Percentiles rank a stretch among this genome's conserved stretches.
Evolutionary conservation across 495 filamentous ascomycete species (phyloP).

Genomic region (Annulohypoxylon nitens): DNA sequence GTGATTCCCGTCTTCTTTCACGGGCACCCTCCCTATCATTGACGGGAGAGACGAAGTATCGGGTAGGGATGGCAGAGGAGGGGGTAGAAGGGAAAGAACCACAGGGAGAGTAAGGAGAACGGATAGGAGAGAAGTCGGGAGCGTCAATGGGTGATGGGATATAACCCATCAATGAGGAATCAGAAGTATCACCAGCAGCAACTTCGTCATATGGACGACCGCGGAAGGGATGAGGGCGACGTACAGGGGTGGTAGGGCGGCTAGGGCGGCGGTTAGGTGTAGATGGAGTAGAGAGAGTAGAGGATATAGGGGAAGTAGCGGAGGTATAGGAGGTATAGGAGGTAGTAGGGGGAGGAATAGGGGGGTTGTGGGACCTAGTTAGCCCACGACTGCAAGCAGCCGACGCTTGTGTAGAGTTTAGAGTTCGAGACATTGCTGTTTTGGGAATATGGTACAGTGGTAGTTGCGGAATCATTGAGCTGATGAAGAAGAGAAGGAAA

Average conservation of each 20-base stretch:
- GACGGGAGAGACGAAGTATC: slow-evolving; percentile 22
- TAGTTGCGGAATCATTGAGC: slow-evolving; percentile 18
- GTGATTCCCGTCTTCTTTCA: slow-evolving; percentile 39
- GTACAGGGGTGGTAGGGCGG: background rate
- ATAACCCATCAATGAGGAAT: slow-evolving; percentile 8
- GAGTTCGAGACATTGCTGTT: slow-evolving; percentile 24
- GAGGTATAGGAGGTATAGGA: slow-evolving; percentile 32
- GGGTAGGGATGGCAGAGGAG: slow-evolving; percentile 8
- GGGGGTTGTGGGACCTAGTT: slow-evolving; percentile 41
- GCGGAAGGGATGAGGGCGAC: background rate
- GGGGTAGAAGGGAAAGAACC: slow-evolving; percentile 40
- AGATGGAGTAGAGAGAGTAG: slow-evolving; percentile 22
- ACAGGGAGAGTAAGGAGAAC: slow-evolving; percentile 46
- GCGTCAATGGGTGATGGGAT: slow-evolving; percentile 44
- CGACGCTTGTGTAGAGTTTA: slow-evolving; percentile 38
- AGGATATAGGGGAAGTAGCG: slow-evolving; percentile 30
- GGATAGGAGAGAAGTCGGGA: slow-evolving; percentile 45
- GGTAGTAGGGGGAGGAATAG: background rate
- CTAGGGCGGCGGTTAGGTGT: background rate
- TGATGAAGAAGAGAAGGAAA: slow-evolving; percentile 12
- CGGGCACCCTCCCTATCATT: slow-evolving; percentile 27
- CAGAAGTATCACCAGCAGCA: background rate
- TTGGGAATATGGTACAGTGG: slow-evolving; percentile 11
- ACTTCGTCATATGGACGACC: background rate
- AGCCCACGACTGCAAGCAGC: slow-evolving; percentile 47